A percentile compares a stretch with the other conserved stretches of the same genome.
Evolutionary conservation across 2,329 filamentous ascomycete genomes (phyloP).

Genomic region (Lasiodiplodia sp.): DNA sequence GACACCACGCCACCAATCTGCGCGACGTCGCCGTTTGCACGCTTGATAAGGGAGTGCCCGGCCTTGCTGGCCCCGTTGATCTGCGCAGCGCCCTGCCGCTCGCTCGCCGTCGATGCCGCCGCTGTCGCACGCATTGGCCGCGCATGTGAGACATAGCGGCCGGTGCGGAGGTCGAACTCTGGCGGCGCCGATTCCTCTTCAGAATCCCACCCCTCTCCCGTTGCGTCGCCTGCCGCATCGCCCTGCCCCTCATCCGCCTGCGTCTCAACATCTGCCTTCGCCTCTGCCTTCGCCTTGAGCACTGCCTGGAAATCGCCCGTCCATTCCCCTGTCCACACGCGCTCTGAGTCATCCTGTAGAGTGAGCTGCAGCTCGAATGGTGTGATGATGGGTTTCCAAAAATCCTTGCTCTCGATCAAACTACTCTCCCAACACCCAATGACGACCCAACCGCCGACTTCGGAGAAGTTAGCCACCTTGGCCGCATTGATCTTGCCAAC

Average conservation of each 20-base stretch:
- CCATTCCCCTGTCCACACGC: conserved; percentile 89
- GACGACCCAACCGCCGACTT: conserved; percentile 95
- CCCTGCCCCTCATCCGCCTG: conserved; percentile 42
- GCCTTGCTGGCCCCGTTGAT: conserved; percentile 15
- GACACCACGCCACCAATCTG: conserved; percentile 87
- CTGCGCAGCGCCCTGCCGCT: conserved; percentile 28
- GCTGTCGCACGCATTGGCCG: conserved; percentile 66
- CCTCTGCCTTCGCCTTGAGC: conserved; percentile 49
- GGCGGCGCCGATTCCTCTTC: conserved; percentile 75
- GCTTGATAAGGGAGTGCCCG: conserved; percentile 65
- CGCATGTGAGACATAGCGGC: conserved; percentile 79
- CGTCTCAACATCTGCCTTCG: conserved; percentile 32
- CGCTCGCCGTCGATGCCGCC: conserved; percentile 32
- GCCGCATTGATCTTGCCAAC: conserved; percentile 96
- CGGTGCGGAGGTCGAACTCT: conserved; percentile 91
- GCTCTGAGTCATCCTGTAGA: conserved; percentile 74
- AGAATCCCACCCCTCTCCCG: conserved; percentile 67
- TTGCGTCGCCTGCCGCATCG: conserved; percentile 37
- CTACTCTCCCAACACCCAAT: conserved; percentile 98
- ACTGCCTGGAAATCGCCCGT: conserved; percentile 82
- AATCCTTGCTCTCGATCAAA: conserved; percentile 85
- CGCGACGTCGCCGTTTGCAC: conserved; percentile 74
- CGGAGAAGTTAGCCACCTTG: conserved; percentile 95
- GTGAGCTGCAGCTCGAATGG: conserved; percentile 89
- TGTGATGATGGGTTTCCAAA: conserved; percentile 90